Base-by-base conservation (phyloP, 2,329 filamentous ascomycete genomes). In the Fusarium mangiferae region DNA sequence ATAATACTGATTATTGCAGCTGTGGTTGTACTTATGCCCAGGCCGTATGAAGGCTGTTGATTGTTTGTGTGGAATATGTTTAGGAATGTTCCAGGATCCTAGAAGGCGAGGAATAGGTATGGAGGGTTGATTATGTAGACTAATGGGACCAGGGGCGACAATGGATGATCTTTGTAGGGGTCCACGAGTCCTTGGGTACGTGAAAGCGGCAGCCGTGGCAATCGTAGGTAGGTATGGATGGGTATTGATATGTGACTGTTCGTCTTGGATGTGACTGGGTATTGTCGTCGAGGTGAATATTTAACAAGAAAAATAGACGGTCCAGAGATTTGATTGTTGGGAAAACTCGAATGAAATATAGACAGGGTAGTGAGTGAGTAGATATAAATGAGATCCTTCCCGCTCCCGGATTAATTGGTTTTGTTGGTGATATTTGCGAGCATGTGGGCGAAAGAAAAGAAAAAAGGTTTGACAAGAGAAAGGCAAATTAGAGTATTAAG, bases 31-130 rank as follows among this genome's bases (percentile, higher is more conserved):
- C 49, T 36, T 36, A 20, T 51, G 66, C 44, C 67, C 38, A 56
- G 59, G 46, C 60, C 60, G 20, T 57, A 33, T 12, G 39, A 38
- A 36, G 33, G 26, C 24, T 59, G 42, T 59, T 51, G 52, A 44
- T 56, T 59, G 42, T 70, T 65, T 75, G 68, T 75, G 74, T 76
- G 62, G 68, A 66, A 62, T 74, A 72, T 68, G 76, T 78, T 75
- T 77, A 70, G 73, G 74, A 68, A 76, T 78, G 74, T 74, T 68
- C 45, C 70, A 72, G 61, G 72, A 78, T 77, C 73, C 73, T 65
- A 61, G 75, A 56, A 36, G 42, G 57, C 63, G 48, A 36, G 51
- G 59, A 63, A 52, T 56, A 45, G 55, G 60, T 49, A 36, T 55
- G 36, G 51, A 42, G 24, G 24, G 35, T 22, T 55, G 52, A 74